Base-by-base conservation (phyloP, 2,329 filamentous ascomycete genomes). In the Leptosphaerulina australis region DNA sequence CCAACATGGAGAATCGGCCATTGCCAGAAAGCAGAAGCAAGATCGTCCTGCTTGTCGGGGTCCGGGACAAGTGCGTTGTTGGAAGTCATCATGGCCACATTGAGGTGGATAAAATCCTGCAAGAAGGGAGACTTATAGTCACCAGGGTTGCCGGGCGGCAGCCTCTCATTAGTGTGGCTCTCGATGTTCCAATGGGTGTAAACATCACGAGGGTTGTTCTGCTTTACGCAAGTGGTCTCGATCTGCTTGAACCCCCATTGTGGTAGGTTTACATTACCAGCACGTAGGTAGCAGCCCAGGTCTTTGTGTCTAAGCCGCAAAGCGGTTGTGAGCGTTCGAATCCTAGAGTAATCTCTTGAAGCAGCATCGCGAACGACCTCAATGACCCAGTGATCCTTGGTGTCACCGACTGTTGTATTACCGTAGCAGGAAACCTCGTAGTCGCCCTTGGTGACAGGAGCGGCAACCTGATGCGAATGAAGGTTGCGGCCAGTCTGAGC, bases 201-300 rank as follows among this genome's bases (percentile, higher is more conserved):
- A 30, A 91, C 84, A 73, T 99, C 94, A 44, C 87, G 84, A 5
- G 92, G 91, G 67, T 93, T 94, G 79, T 97, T 96, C 63, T 88
- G 84, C 80, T 96, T 97, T 61, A 88, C 86, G 76, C 94, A 99
- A 20, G 91, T 96, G 26, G 94, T 92, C 77, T 99, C 94, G 60
- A 99, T 97, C 77, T 99, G 94, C 79, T 97, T 97, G 82, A 99
- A 99, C 72, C 94, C 94, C 94, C 94, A 99, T 72, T 97, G 94
- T 41, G 94, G 94, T 58, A 99, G 81, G 76, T 97, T 99, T 65
- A 91, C 88, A 67, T 96, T 99, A 63, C 92, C 93, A 52, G 94
- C 95, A 58, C 92, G 88, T 40, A 99, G 84, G 72, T 99, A 99
- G 76, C 94, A 99, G 61, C 89, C 90, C 46, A 97, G 81, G 46